phyloP scores from a whole-genome alignment of 257 asterid species.

The Capsicum rhomboideum region DNA sequence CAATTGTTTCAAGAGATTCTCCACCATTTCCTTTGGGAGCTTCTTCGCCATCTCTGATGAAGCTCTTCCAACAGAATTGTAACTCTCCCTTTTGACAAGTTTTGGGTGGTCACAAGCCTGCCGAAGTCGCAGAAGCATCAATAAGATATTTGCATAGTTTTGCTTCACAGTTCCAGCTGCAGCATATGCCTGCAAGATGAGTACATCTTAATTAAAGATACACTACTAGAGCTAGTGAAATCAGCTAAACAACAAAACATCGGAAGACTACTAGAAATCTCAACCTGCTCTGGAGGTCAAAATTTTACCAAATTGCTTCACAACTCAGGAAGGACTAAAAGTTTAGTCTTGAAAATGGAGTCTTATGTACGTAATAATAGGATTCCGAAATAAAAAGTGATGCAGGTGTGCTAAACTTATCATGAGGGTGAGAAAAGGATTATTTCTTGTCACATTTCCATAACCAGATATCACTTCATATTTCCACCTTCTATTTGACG shows the following conservation, averaged over 20 bases:
- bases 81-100: slow-evolving; percentile 73
- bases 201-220: neutral
- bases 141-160: slow-evolving; percentile 87
- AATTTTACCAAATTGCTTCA: neutral
- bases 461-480: neutral
- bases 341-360: neutral
- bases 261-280: neutral
- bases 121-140: slow-evolving; percentile 96
- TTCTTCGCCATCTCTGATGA: slow-evolving; percentile 59
- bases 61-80: slow-evolving; percentile 50
- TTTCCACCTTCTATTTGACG: neutral
- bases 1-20: slow-evolving; percentile 47
- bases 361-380: neutral
- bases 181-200: slow-evolving; percentile 77
- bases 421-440: neutral
- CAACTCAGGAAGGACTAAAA: neutral
- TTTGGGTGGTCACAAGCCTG: slow-evolving; percentile 99
- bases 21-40: slow-evolving; percentile 53
- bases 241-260: neutral
- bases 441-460: neutral
- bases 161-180: slow-evolving; percentile 97
- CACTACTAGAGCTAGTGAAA: neutral
- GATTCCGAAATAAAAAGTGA: neutral
- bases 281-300: slow-evolving; percentile 1
- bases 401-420: neutral